Conservation (phyloP, 805 yeast species). For the Yamadazyma endophytica region DNA sequence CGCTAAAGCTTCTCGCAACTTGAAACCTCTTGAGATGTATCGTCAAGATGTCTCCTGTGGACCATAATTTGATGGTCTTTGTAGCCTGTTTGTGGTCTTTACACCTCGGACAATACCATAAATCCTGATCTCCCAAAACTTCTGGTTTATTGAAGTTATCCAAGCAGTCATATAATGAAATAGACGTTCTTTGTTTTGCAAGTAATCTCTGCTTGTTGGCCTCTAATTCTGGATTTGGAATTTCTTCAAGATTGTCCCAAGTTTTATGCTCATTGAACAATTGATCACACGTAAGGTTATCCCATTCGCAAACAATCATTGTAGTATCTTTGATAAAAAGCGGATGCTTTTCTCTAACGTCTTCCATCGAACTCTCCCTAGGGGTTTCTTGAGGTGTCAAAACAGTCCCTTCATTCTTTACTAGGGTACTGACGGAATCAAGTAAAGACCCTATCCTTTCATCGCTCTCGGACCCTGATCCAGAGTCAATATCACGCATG, state of each 20-base stretch:
- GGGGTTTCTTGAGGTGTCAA: not conserved
- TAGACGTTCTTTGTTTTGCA: conserved; percentile 42
- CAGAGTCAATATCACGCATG: conserved; percentile 1
- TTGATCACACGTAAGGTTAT: conserved; percentile 38
- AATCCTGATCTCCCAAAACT: conserved; percentile 78
- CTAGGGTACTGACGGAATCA: conserved; percentile 14
- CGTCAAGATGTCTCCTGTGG: conserved; percentile 85
- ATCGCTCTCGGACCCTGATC: conserved; percentile 5
- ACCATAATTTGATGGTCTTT: conserved; percentile 88
- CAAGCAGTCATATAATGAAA: conserved; percentile 66
- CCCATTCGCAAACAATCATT: conserved; percentile 67
- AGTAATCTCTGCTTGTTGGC: conserved; percentile 32
- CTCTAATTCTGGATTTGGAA: conserved; percentile 55
- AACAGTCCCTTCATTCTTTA: conserved; percentile 6
- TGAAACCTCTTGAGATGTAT: conserved; percentile 90
- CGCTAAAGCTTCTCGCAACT: conserved; percentile 78
- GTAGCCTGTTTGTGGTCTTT: conserved; percentile 87
- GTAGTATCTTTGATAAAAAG: conserved; percentile 17
- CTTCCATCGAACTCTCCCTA: no score
- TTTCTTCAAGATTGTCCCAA: conserved; percentile 43
- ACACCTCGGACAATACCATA: conserved; percentile 93
- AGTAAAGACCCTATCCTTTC: conserved; percentile 14
- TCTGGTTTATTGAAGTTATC: conserved; percentile 75
- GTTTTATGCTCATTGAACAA: conserved; percentile 54
- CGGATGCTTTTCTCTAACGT: conserved; percentile 13